Base-by-base conservation (phyloP, 139 green algal species). In the Spirogloea muscicola region DNA sequence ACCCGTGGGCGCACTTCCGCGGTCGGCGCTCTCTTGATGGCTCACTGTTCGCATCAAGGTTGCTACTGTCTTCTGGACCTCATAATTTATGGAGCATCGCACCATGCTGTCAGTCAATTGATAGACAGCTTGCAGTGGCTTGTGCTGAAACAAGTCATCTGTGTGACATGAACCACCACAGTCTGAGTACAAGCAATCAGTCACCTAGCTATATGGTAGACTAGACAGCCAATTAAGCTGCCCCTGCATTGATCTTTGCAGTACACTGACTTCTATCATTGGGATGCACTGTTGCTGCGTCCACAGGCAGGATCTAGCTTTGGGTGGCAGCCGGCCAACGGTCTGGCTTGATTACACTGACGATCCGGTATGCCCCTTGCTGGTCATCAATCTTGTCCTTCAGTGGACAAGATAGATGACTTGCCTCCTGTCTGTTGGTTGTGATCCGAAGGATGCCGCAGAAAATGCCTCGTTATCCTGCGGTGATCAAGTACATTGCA, bases 1-100 rank as follows among this genome's bases (percentile, higher is more conserved):
- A 61, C 40, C 43, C 80, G 38, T 79, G 64, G 16, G 37, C 37
- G 9, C 36, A 21, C 21, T 91, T 82, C 71, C 64, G 71, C 39
- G 85, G 75, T 48, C 40, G 44, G 18, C 46, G 44, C 21, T 87
- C 65, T 58, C 69, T 90, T 3, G 88, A 92, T 46, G 88, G 84
- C 60, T 85, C 73, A 18, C 51, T 91, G 0, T 72, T 67, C 29
- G 65, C 66, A 36, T 72, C 69, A 27, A 64, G 29, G 46, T 65
- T 34, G 29, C 33, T 42, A 44, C 41, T 72, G 10, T 74, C 29
- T 64, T 16, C 57, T 44, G 16, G 16, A 44, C 57, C 57, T 49
- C n/a, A n/a, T n/a, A n/a, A n/a, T n/a, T n/a, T n/a, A 55, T 18
- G 44, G 16, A 55, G 16, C 44, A 16, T 18, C 44, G 18, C 44